Evolutionary conservation across 805 yeast genomes (phyloP).

Genomic region (Lachancea thermotolerans): DNA sequence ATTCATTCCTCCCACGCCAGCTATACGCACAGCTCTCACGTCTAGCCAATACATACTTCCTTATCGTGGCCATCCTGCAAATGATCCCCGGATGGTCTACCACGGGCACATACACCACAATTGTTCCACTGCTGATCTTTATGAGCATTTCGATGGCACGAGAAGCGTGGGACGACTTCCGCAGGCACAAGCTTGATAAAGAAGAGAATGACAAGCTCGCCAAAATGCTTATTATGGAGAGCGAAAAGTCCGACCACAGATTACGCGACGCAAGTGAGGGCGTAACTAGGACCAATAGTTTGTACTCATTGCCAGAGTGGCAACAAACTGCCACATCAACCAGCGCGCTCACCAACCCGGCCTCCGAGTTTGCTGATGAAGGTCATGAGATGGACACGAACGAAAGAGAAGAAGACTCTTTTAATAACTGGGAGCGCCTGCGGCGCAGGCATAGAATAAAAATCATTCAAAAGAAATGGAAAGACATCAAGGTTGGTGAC

Average conservation of each 20-base stretch:
- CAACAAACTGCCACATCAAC: slow-evolving; percentile 8
- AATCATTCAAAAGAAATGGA: slow-evolving; percentile 48
- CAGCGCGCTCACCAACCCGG: slow-evolving; percentile 2
- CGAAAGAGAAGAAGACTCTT: slow-evolving; percentile 13
- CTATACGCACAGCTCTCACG: slow-evolving; percentile 86
- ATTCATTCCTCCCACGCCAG: slow-evolving; percentile 83
- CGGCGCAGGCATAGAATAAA: slow-evolving; percentile 18
- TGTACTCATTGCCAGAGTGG: slow-evolving; percentile 8
- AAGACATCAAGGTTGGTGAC: slow-evolving; percentile 80
- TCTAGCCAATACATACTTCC: slow-evolving; percentile 83
- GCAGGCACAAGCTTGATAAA: slow-evolving; percentile 77
- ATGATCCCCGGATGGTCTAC: slow-evolving; percentile 97
- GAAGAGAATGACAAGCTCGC: slow-evolving; percentile 65
- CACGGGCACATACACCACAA: slow-evolving; percentile 92
- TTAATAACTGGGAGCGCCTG: slow-evolving; percentile 10
- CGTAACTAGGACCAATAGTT: background rate
- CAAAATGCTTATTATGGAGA: slow-evolving; percentile 29
- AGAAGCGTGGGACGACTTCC: slow-evolving; percentile 91
- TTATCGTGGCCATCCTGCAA: slow-evolving; percentile 85
- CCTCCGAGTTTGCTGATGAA: background rate
- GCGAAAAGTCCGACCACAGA: slow-evolving; percentile 4
- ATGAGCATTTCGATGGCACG: slow-evolving; percentile 83
- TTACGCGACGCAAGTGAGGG: background rate
- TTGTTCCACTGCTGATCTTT: slow-evolving; percentile 79
- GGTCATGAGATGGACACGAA: background rate